These are phyloP conservation scores for Phlebiopsis flavidoalba DNA, from an alignment of 768 basidiomycete genomes.

Conservation along the genomic window DNA sequence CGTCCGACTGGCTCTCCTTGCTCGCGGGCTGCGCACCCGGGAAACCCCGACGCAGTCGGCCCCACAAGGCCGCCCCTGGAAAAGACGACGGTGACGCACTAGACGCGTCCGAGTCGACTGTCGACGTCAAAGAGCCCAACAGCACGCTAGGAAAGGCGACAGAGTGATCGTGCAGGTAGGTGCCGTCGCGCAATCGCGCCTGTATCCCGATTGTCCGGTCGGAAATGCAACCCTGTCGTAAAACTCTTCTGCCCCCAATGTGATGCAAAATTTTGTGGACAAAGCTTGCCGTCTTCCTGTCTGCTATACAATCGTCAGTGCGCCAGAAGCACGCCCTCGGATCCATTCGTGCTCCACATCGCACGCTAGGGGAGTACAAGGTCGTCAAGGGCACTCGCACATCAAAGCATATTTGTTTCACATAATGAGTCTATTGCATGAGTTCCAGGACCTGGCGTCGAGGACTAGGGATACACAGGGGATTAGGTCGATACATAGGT, in stretches of 20 bases:
- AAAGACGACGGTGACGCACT: not conserved
- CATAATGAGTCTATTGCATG: not conserved
- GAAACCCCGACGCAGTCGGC: constrained; percentile 5
- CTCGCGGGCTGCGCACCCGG: constrained; percentile 10
- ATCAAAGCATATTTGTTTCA: not conserved
- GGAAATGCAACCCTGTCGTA: too few relatives aligned
- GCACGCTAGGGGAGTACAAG: not conserved
- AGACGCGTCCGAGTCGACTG: not conserved
- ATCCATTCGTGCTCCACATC: too few relatives aligned
- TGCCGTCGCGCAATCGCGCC: too few relatives aligned
- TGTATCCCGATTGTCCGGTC: too few relatives aligned
- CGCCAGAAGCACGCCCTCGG: too few relatives aligned
- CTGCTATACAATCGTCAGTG: too few relatives aligned
- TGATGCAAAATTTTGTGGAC: too few relatives aligned
- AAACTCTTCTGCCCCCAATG: too few relatives aligned
- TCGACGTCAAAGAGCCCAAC: not conserved
- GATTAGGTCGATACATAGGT: not conserved
- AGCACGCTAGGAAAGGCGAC: not conserved
- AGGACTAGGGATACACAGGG: constrained; percentile 4
- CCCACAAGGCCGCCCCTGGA: not conserved
- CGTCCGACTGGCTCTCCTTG: constrained; percentile 10
- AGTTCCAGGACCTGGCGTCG: not conserved
- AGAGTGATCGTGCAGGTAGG: too few relatives aligned
- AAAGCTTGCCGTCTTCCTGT: too few relatives aligned
- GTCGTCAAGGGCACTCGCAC: not conserved